Base-by-base conservation (phyloP, 495 filamentous ascomycete species). In the Xanthoparmelia taractica region DNA sequence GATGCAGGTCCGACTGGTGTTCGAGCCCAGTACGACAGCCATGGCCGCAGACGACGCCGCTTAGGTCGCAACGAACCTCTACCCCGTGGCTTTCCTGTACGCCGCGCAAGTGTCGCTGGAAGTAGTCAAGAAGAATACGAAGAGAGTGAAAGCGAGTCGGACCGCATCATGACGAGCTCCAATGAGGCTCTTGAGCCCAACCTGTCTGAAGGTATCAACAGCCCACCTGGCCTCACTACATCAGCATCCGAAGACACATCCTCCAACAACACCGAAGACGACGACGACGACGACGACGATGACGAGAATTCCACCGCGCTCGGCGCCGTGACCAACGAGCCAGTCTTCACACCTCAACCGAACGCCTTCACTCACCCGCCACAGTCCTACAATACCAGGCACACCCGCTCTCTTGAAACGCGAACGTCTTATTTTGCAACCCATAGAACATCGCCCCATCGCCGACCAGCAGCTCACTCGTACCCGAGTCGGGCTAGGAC, bases 81-180 rank as follows among this genome's bases (percentile, higher is more conserved):
- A n/a, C 40, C 68, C 15, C 40, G 41, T 36, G 58, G 52, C 23
- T 12, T 60, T 33, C 55, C 57, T 18, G 57, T 58, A 38, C 64
- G 63, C 36, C 67, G 79, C 58, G 71, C 76, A 38, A 76, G 77
- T 38, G 75, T 79, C 7, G 79, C 82, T 55, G 81, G 82, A 31
- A 96, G 92, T 72, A 96, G 92, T 65, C 90, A 93, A 71, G 90
- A 93, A 67, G 90, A 94, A 78, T 92, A 94, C 67, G 88, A 90
- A 34, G 89, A 91, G 75, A 91, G 87, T 65, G 89, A 92, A 70
- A 90, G 87, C 73, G 89, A 92, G 65, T 88, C 90, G 25, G 92
- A 96, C 69, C 82, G 82, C 33, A 81, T 92, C 36, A 82, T 96
- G 76, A 88, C 86, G 31, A 93, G 90, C 69, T 96, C 92, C 7